Evolutionary conservation across 441 rosid species (phyloP), one percentile per base, ranked within the genome.

Genomic region (Daphne laureola): DNA sequence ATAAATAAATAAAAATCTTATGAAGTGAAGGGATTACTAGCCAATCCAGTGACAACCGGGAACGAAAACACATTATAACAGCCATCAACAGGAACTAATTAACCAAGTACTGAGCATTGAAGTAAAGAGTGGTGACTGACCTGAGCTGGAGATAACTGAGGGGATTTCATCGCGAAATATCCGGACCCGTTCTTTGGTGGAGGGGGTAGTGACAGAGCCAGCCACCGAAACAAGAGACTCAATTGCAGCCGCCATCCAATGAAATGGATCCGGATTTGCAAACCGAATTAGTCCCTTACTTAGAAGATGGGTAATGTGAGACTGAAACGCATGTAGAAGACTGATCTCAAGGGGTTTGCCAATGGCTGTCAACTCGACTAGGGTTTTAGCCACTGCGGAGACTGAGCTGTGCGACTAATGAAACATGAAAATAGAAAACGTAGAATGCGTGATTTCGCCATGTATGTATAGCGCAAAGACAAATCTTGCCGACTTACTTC

Each of bases 91-190:
- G 7, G 9, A 1, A 5, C 8, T 31, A 31, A 31, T 31, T 31
- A 31, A 31, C 38, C 38, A 9, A 31, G 38, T 31, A 31, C 25
- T 0, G 38, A 31, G 11, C 38, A 5, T 31, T 31, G 38, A 31
- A 31, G 38, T 31, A 9, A 31, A 31, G 11, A 2, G 38, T 31
- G 38, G 11, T 31, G 38, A 31, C 38, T 31, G 14, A 58, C 98
- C 96, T 49, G 83, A 67, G 67, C 31, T 60, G 35, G 55, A 55
- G 51, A 81, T 62, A 46, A 82, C 55, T 25, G 79, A 62, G 46
- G 91, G 89, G 71, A 88, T 61, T 38, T 82, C 87, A 50, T 75
- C 43, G 41, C 87, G 79, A 72, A 91, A 88, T 68, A 91, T 80
- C 74, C 71, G 74, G 69, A 73, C n/a, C 53, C 95, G 81, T 35